A percentile compares a stretch with the other conserved stretches of the same genome.
phyloP scores from a whole-genome alignment of 2,329 filamentous ascomycete species.

The Fusarium zealandicum region DNA sequence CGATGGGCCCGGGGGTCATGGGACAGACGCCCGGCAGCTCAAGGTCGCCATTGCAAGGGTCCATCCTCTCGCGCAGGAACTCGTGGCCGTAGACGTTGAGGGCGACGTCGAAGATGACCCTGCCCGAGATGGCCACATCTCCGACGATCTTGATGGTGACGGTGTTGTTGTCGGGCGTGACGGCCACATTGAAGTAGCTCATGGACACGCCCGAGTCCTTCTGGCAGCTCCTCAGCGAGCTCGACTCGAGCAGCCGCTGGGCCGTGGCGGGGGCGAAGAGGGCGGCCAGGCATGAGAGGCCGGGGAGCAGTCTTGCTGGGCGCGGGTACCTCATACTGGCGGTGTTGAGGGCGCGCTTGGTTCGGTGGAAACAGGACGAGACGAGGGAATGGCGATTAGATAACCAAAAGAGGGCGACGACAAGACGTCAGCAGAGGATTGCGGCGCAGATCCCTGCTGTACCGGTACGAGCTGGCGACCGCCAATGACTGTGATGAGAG shows the following conservation, averaged over 20 bases:
- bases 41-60: constrained; percentile 73
- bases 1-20: constrained; percentile 84
- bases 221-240: constrained; percentile 85
- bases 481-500: too few relatives aligned
- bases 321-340: constrained; percentile 20
- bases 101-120: constrained; percentile 77
- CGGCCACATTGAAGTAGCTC: constrained; percentile 84
- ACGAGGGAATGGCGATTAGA: too few relatives aligned
- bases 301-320: constrained; percentile 8
- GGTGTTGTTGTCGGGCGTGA: constrained; percentile 76
- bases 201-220: constrained; percentile 84
- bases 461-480: too few relatives aligned
- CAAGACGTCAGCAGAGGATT: too few relatives aligned
- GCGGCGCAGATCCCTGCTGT: too few relatives aligned
- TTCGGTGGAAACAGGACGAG: too few relatives aligned
- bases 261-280: constrained; percentile 50
- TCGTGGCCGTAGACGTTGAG: constrained; percentile 84
- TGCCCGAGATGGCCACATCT: constrained; percentile 81
- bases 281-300: constrained; percentile 22
- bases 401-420: too few relatives aligned
- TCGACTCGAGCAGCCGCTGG: constrained; percentile 75
- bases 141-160: constrained; percentile 78
- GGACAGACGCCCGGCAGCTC: constrained; percentile 79
- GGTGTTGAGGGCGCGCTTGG: not conserved
- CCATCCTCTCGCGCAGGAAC: constrained; percentile 69